These are phyloP conservation scores for Symbiodinium natans DNA, from an alignment of 73 alveolate genomes.

Conservation along the genomic window DNA sequence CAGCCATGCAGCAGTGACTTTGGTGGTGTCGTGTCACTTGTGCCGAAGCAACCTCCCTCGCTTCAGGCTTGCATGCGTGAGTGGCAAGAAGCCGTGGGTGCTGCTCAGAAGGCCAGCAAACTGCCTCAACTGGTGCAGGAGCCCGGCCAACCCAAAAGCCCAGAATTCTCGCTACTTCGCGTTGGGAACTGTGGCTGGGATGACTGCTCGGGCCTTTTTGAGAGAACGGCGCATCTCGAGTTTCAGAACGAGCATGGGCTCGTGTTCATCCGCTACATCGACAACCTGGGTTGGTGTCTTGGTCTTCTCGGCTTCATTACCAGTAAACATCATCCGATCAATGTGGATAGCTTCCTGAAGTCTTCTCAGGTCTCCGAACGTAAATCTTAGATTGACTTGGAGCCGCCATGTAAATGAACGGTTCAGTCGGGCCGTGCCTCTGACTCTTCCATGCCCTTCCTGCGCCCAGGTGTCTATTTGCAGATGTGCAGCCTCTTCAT, in stretches of 20 bases:
- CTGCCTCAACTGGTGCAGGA: not conserved
- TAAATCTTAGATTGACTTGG: not conserved
- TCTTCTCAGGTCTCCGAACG: not conserved
- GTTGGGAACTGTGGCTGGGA: constrained; percentile 52
- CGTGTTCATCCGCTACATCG: constrained; percentile 23
- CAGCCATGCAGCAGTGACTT: not conserved
- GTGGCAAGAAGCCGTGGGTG: constrained; percentile 2
- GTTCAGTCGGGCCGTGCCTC: not conserved
- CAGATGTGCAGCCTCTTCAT: not conserved
- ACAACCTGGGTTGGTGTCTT: constrained; percentile 23
- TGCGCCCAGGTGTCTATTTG: not conserved
- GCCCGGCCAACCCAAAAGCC: not conserved
- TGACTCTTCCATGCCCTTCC: not conserved
- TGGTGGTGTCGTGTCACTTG: not conserved
- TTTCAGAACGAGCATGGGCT: not conserved
- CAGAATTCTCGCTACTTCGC: not conserved
- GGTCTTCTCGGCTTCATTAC: too few species aligned
- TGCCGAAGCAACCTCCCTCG: not conserved
- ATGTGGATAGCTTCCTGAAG: too few species aligned
- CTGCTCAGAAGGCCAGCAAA: constrained; percentile 3
- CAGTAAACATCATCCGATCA: too few species aligned
- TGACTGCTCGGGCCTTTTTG: constrained; percentile 42
- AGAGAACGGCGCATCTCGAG: not conserved
- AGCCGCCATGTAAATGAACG: not conserved
- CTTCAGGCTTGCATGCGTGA: not conserved